Conservation (phyloP, 1,284 basidiomycete species). For the Mycosarcoma maydis region DNA sequence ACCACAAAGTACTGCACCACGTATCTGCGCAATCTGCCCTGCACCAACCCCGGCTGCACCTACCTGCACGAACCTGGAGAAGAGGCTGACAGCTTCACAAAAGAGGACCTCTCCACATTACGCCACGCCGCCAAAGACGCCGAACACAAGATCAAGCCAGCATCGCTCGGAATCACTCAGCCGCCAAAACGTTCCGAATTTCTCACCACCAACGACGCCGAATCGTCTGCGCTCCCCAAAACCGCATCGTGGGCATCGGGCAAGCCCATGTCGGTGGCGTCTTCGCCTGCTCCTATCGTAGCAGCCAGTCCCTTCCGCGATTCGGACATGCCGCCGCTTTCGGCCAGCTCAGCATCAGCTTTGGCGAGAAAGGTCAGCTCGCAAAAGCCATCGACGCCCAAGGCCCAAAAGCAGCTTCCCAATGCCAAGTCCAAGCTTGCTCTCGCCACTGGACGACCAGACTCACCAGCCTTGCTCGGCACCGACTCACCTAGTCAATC, state of each 20-base stretch:
- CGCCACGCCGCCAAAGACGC: slow-evolving; percentile 65
- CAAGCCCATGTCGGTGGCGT: slow-evolving; percentile 37
- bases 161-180: slow-evolving; percentile 47
- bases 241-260: slow-evolving; percentile 66
- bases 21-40: slow-evolving; percentile 86
- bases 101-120: slow-evolving; percentile 65
- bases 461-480: slow-evolving; percentile 32
- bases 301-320: slow-evolving; percentile 53
- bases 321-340: slow-evolving; percentile 57
- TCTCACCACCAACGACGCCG: slow-evolving; percentile 27
- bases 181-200: slow-evolving; percentile 43
- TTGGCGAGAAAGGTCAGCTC: slow-evolving; percentile 44
- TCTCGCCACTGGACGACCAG: slow-evolving; percentile 29
- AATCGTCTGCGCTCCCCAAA: slow-evolving; percentile 63
- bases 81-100: slow-evolving; percentile 85
- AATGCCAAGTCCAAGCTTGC: slow-evolving; percentile 31
- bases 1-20: slow-evolving; percentile 98
- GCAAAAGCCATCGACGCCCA: slow-evolving; percentile 42
- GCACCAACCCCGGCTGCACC: slow-evolving; percentile 89
- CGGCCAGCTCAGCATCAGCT: slow-evolving; percentile 43
- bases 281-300: slow-evolving; percentile 29
- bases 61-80: slow-evolving; percentile 98
- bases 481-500: slow-evolving; percentile 37
- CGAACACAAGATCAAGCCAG: slow-evolving; percentile 63
- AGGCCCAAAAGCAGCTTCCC: slow-evolving; percentile 32